Percentiles rank a stretch among this genome's conserved stretches.
Evolutionary conservation across 225 moss, liverwort and hornwort genomes (phyloP).

Genomic region (Pleurozium schreberi): DNA sequence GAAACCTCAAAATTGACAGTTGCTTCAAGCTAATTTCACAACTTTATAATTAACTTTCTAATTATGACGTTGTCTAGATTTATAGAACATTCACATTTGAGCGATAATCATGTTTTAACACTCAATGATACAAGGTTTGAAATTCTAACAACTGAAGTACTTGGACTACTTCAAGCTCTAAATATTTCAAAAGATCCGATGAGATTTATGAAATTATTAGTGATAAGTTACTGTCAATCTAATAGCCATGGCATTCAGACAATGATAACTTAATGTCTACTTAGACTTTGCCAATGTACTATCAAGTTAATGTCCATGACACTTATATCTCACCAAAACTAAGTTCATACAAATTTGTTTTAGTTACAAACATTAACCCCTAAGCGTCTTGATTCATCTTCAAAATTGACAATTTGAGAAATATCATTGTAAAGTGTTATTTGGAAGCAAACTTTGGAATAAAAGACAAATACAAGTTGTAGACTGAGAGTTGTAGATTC

Average conservation of each 20-base stretch:
- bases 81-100: background rate
- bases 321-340: background rate
- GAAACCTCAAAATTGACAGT: slow-evolving; percentile 33
- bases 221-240: background rate
- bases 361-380: background rate
- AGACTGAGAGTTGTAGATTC: too few species aligned
- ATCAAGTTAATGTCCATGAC: background rate
- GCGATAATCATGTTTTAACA: background rate
- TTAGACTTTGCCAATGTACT: background rate
- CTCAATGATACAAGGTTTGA: background rate
- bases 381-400: too few species aligned
- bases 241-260: too few species aligned
- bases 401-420: too few species aligned
- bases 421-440: too few species aligned
- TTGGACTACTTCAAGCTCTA: background rate
- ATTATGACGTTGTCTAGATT: background rate
- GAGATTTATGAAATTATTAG: background rate
- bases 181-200: background rate
- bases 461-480: too few species aligned
- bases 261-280: background rate
- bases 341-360: background rate
- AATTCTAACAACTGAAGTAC: background rate
- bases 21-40: background rate
- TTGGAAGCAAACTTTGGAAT: too few species aligned
- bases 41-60: background rate